These are phyloP conservation scores for Nothophoma quercina DNA, from an alignment of 2,329 filamentous ascomycete genomes.

Conservation along the genomic window DNA sequence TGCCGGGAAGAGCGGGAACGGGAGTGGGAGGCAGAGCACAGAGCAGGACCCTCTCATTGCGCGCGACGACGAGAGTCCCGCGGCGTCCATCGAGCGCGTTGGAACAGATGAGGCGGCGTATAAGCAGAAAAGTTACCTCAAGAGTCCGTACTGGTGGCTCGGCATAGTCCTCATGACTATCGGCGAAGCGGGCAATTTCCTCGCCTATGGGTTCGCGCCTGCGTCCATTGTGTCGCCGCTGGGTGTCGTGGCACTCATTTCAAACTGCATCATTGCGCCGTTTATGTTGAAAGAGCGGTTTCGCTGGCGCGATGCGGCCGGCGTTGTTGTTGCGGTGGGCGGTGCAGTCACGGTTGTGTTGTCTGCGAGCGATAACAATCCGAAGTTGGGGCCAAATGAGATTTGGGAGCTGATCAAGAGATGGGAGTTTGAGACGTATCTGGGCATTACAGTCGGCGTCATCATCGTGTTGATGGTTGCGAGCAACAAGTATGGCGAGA, in stretches of 20 bases:
- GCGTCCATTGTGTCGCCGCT: constrained; percentile 96
- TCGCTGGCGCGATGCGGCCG: constrained; percentile 82
- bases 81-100: background rate
- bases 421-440: constrained; percentile 89
- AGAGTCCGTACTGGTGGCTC: constrained; percentile 94
- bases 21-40: constrained; percentile 9
- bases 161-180: constrained; percentile 92
- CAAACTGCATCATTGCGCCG: constrained; percentile 96
- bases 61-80: background rate
- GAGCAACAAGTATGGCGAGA: constrained; percentile 83
- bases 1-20: constrained; percentile 38
- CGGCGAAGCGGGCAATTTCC: constrained; percentile 93
- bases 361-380: constrained; percentile 87
- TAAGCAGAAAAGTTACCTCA: constrained; percentile 77
- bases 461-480: constrained; percentile 82
- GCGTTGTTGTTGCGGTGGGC: constrained; percentile 83
- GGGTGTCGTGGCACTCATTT: constrained; percentile 94
- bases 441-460: constrained; percentile 75
- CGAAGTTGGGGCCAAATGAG: constrained; percentile 87
- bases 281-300: constrained; percentile 93
- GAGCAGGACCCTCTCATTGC: constrained; percentile 11
- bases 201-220: constrained; percentile 96
- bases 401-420: constrained; percentile 89
- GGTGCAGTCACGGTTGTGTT: constrained; percentile 93
- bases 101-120: constrained; percentile 41